A percentile compares a stretch with the other conserved stretches of the same genome.
Conservation (phyloP, 805 yeast genomes). For the Saturnispora dispora region DNA sequence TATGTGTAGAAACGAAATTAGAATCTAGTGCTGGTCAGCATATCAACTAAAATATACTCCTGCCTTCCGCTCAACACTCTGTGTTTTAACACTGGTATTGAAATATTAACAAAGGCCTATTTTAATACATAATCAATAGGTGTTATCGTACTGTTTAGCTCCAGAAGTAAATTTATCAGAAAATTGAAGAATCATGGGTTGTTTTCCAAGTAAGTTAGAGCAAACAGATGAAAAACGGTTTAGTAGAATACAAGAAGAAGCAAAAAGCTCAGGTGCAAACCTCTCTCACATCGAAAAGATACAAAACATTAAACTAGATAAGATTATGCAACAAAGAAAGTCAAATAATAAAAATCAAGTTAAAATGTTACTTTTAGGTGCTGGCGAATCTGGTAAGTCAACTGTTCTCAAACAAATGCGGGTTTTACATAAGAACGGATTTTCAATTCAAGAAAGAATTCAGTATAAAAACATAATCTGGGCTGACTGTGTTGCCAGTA, state of each 20-base stretch:
- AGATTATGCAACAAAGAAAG: slow-evolving; percentile 43
- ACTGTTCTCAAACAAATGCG: slow-evolving; percentile 87
- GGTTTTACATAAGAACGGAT: slow-evolving; percentile 78
- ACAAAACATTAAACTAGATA: slow-evolving; percentile 38
- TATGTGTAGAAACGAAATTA: not conserved
- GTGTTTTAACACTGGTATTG: not conserved
- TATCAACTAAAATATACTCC: not conserved
- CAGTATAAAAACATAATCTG: slow-evolving; percentile 85
- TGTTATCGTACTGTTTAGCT: not conserved
- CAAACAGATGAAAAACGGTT: not conserved
- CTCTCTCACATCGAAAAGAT: slow-evolving; percentile 29
- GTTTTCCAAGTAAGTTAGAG: slow-evolving; percentile 45
- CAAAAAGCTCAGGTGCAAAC: slow-evolving; percentile 28
- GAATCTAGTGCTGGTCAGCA: not conserved
- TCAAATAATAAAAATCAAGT: slow-evolving; percentile 50
- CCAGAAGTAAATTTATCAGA: not conserved
- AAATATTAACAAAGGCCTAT: not conserved
- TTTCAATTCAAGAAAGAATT: slow-evolving; percentile 64
- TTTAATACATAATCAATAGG: not conserved
- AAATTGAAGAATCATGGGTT: slow-evolving; percentile 47
- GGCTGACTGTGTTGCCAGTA: slow-evolving; percentile 82
- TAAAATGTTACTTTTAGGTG: slow-evolving; percentile 73
- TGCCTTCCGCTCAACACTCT: not conserved
- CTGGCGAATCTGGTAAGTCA: slow-evolving; percentile 93
- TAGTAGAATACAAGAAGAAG: not conserved